Evolutionary conservation across 2,329 filamentous ascomycete species (phyloP).

Genomic region (Pseudohalonectria lignicola): DNA sequence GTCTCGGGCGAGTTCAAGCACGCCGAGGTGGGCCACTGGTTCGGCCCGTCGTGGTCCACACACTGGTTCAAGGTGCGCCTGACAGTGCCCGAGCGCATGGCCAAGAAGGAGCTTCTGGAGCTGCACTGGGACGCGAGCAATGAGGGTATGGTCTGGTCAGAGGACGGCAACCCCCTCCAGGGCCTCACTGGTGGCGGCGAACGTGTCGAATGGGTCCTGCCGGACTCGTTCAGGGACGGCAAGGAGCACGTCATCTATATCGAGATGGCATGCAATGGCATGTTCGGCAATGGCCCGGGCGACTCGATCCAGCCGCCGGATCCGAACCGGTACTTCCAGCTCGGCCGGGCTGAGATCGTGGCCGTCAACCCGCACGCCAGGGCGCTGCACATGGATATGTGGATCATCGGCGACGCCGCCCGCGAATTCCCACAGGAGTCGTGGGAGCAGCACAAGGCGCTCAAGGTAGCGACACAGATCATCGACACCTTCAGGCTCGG

Average conservation of each 20-base stretch:
- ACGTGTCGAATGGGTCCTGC: conserved; percentile 82
- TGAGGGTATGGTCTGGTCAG: conserved; percentile 88
- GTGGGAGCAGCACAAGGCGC: conserved; percentile 79
- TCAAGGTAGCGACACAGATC: conserved; percentile 74
- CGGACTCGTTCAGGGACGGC: conserved; percentile 69
- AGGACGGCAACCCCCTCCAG: conserved; percentile 82
- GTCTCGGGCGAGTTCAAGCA: conserved; percentile 62
- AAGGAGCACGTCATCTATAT: conserved; percentile 86
- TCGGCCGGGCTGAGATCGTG: conserved; percentile 73
- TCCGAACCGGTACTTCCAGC: conserved; percentile 69
- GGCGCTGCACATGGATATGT: conserved; percentile 81
- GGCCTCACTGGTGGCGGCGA: conserved; percentile 86
- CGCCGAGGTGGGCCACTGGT: conserved; percentile 64
- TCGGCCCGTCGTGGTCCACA: conserved; percentile 93
- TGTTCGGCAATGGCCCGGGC: conserved; percentile 89
- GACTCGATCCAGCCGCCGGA: conserved; percentile 82
- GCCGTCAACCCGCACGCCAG: conserved; percentile 80
- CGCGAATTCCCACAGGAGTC: conserved; percentile 82
- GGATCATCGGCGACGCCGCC: conserved; percentile 90
- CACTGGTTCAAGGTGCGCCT: conserved; percentile 91
- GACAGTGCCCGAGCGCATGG: conserved; percentile 62
- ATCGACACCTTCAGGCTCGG: conserved; percentile 83
- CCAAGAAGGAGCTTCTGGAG: conserved; percentile 72
- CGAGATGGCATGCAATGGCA: conserved; percentile 97
- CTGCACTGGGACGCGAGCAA: conserved; percentile 94